Conservation (phyloP, 495 filamentous ascomycete genomes). For the Aspergillus incahuasiensis region DNA sequence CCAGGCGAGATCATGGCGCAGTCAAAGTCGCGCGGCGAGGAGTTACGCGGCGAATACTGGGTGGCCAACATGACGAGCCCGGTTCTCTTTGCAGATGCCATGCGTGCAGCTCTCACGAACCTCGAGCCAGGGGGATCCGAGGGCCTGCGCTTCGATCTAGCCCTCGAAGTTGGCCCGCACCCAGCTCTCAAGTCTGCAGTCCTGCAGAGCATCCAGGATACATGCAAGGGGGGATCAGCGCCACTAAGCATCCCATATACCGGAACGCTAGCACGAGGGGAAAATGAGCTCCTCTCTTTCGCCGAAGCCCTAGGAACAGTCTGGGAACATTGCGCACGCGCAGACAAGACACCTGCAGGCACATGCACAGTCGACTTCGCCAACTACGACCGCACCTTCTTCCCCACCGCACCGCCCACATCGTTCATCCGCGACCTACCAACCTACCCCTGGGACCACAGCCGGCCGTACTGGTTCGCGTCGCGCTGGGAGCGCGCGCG, state of each 20-base stretch:
- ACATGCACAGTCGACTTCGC: conserved; percentile 1
- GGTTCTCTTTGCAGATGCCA: conserved; percentile 11
- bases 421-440: conserved; percentile 37
- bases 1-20: not conserved
- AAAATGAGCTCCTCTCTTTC: conserved; percentile 36
- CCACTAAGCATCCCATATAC: conserved; percentile 28
- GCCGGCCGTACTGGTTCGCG: conserved; percentile 38
- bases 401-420: not conserved
- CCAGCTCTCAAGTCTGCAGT: conserved; percentile 47
- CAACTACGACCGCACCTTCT: not conserved
- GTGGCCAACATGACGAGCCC: not conserved
- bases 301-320: conserved; percentile 33
- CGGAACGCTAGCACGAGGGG: conserved; percentile 33
- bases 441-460: conserved; percentile 50
- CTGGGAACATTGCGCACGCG: not conserved
- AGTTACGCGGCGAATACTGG: not conserved
- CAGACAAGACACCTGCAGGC: not conserved
- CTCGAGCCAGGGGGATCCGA: too few species aligned
- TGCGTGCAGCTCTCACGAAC: not conserved
- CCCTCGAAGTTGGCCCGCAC: conserved; percentile 56
- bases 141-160: conserved; percentile 25
- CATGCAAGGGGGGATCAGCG: not conserved
- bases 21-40: not conserved
- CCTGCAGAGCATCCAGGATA: conserved; percentile 34
- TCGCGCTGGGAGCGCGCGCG: conserved; percentile 21